A percentile compares a stretch with the other conserved stretches of the same genome.
Conservation (phyloP, 306 rosid genomes). For the Prunus padus region DNA sequence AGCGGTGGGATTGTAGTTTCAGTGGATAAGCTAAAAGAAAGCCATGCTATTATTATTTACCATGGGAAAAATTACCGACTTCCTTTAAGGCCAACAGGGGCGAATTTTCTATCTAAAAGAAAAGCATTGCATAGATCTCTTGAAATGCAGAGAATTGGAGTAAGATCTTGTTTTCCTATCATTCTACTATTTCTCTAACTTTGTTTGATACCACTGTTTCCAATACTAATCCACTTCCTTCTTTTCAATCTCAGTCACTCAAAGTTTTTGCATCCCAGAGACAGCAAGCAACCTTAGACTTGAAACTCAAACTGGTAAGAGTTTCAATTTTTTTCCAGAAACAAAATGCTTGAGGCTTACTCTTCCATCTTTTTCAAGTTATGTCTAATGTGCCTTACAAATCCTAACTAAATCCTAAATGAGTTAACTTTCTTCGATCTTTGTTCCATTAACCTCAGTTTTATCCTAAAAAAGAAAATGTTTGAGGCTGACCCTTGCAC, state of each 20-base stretch:
- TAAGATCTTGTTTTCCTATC: slow-evolving; percentile 34
- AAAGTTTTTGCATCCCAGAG: slow-evolving; percentile 63
- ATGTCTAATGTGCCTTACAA: slow-evolving; percentile 2
- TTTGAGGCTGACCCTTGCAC: background rate
- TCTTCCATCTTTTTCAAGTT: slow-evolving; percentile 15
- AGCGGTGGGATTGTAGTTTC: slow-evolving; percentile 84
- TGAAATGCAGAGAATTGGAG: slow-evolving; percentile 86
- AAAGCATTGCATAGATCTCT: slow-evolving; percentile 70
- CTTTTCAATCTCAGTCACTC: slow-evolving; percentile 59
- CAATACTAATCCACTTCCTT: background rate
- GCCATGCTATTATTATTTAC: slow-evolving; percentile 73
- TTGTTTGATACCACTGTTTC: slow-evolving; percentile 8
- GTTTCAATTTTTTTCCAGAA: slow-evolving; percentile 2
- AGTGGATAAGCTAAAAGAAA: slow-evolving; percentile 68
- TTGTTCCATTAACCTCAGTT: background rate
- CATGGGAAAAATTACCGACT: slow-evolving; percentile 85
- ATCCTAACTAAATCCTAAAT: background rate
- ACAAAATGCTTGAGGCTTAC: slow-evolving; percentile 7
- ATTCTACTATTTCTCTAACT: slow-evolving; percentile 18
- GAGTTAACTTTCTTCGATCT: background rate
- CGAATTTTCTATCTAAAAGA: slow-evolving; percentile 67
- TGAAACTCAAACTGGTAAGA: slow-evolving; percentile 64
- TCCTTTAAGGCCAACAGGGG: slow-evolving; percentile 33
- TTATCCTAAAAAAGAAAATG: background rate
- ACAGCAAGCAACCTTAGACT: slow-evolving; percentile 48